A percentile compares a stretch with the other conserved stretches of the same genome.
These are phyloP conservation scores for Vanderwaltozyma tropicalis DNA, from an alignment of 805 yeast species.

Conservation along the genomic window DNA sequence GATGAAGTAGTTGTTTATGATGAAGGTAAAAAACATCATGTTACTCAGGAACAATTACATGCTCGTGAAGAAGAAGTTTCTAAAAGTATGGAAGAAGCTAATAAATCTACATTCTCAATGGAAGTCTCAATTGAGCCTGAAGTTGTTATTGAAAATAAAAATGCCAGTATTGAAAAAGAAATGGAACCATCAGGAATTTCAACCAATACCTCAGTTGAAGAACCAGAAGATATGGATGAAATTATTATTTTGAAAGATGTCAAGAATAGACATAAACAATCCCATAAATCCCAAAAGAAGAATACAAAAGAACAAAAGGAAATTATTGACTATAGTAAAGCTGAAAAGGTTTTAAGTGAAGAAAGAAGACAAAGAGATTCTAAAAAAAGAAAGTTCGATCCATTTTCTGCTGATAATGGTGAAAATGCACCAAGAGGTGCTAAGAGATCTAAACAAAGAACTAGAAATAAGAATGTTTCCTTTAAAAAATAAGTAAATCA, in stretches of 20 bases:
- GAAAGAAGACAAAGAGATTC: slow-evolving; percentile 10
- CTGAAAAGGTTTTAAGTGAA: slow-evolving; percentile 32
- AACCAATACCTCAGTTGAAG: background rate
- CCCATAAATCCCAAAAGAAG: slow-evolving; percentile 3
- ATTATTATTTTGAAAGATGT: slow-evolving; percentile 32
- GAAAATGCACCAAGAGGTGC: slow-evolving; percentile 44
- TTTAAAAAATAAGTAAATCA: slow-evolving; percentile 15
- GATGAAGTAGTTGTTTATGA: background rate
- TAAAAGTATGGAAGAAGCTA: slow-evolving; percentile 5
- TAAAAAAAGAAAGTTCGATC: slow-evolving; percentile 44
- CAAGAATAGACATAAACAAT: slow-evolving; percentile 8
- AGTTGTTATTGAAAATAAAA: background rate
- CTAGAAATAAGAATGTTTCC: slow-evolving; percentile 22
- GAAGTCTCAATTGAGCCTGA: background rate
- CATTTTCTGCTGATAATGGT: slow-evolving; percentile 37
- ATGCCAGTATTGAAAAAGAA: slow-evolving; percentile 2
- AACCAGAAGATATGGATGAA: slow-evolving; percentile 26
- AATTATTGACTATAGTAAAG: slow-evolving; percentile 36
- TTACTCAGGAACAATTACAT: slow-evolving; percentile 7
- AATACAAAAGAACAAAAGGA: slow-evolving; percentile 1
- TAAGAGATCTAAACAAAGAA: slow-evolving; percentile 30
- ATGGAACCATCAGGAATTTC: background rate
- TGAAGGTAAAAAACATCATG: slow-evolving; percentile 3
- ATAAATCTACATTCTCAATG: background rate
- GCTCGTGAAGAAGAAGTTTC: slow-evolving; percentile 10